Conservation (phyloP, 164 flowering plant genomes). For the Nymphaea colorata region DNA sequence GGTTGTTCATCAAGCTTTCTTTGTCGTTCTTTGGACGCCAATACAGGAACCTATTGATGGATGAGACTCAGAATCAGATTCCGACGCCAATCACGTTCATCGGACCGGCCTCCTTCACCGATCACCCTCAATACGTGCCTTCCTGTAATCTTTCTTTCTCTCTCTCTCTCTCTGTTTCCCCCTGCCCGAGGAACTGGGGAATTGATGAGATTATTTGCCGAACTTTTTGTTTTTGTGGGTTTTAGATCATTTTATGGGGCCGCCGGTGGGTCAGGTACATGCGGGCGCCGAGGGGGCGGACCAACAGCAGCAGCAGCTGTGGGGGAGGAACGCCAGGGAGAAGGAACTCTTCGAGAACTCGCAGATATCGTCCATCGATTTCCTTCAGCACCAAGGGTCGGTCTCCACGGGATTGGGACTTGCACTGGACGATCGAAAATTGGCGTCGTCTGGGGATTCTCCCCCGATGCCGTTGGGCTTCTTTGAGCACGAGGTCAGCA, state of each 20-base stretch:
- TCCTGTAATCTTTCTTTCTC: conserved; percentile 36
- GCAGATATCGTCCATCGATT: conserved; percentile 58
- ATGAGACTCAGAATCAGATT: conserved; percentile 36
- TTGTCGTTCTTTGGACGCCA: too few relatives aligned
- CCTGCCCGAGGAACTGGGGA: neutral
- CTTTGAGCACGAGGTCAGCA: conserved; percentile 45
- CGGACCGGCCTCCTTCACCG: conserved; percentile 25
- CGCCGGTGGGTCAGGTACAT: conserved; percentile 36
- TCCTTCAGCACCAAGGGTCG: conserved; percentile 38
- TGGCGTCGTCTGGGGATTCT: conserved; percentile 54
- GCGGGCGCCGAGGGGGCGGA: conserved; percentile 32
- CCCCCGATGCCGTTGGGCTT: conserved; percentile 24
- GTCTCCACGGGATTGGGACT: conserved; percentile 86
- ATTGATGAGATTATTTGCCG: neutral
- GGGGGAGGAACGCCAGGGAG: conserved; percentile 48
- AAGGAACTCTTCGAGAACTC: conserved; percentile 65
- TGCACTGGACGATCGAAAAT: conserved; percentile 54
- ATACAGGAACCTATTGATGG: conserved; percentile 36
- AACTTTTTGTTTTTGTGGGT: conserved; percentile 1
- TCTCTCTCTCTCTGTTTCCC: neutral
- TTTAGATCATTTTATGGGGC: conserved; percentile 30
- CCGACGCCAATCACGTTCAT: conserved; percentile 26
- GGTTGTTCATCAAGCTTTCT: neutral
- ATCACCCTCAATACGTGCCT: conserved; percentile 47
- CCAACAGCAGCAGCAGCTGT: conserved; percentile 10